Base-by-base conservation (phyloP, 2,329 filamentous ascomycete genomes). In the Clarireedia hainanense region DNA sequence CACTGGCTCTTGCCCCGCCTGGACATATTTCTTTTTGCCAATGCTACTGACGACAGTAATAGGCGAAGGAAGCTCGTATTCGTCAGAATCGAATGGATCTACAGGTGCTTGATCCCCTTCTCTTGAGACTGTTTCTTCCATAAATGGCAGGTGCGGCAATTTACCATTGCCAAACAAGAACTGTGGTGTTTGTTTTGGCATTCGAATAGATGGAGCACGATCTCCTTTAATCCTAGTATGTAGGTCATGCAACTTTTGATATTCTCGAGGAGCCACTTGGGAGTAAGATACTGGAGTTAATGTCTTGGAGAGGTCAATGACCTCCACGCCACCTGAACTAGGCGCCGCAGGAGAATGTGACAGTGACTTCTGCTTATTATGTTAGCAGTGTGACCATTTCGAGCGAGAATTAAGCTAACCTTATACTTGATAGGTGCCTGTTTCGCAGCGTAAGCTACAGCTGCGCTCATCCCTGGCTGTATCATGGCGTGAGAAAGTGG, bases 1-100 rank as follows among this genome's bases (percentile, higher is more conserved):
- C 26, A 17, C 9, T 17, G 58, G 27, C 10, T 58, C 30, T 20
- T n/a, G 15, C 9, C 14, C 39, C 17, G 39, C 4, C 39, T 42
- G 39, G 3, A 6, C 2, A n/a, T n/a, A 14, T 0, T 20, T 5
- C 26, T 14, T 27, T 20, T 27, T 54, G 2, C 6, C 40, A 34
- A 23, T 34, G n/a, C 43, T 47, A 9, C 51, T 57, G 15, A 73
- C 37, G 12, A 73, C 57, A 12, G 57, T 51, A 24, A 69, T 69
- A 26, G 70, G 67, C 6, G 71, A 71, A 26, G 72, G 72, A 26
- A 76, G 60, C 52, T 74, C 69, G 9, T 68, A 68, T 12, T 24
- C 49, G 37, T 56, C 54, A 5, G 54, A 52, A 17, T 61, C 55
- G 15, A 64, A 62, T 12, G 47, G 40, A 46, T 57, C 47, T 4